A percentile compares a stretch with the other conserved stretches of the same genome.
phyloP scores from a whole-genome alignment of 2,329 filamentous ascomycete genomes.

The Exophiala aquamarina region DNA sequence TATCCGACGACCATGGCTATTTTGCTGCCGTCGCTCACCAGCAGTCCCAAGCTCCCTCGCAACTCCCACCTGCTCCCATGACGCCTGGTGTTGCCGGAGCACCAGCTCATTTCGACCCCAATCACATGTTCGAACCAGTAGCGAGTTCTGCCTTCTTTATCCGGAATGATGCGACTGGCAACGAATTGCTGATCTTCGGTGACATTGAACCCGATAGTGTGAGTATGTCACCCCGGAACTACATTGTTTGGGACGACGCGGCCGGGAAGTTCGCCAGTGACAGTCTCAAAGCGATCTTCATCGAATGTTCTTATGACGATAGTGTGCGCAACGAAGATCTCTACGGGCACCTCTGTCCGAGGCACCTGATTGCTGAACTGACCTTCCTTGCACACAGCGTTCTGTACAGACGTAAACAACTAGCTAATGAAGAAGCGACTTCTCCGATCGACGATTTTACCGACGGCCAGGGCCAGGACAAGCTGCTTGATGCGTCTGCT shows the following conservation, averaged over 20 bases:
- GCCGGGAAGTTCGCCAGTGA: slow-evolving; percentile 78
- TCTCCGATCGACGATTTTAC: neutral
- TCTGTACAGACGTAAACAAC: slow-evolving; percentile 41
- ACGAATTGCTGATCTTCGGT: slow-evolving; percentile 89
- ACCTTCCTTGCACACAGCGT: slow-evolving; percentile 70
- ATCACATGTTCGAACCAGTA: slow-evolving; percentile 44
- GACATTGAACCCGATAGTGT: slow-evolving; percentile 92
- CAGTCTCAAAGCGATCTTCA: slow-evolving; percentile 76
- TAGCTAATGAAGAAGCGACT: slow-evolving; percentile 4
- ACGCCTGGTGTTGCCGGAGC: slow-evolving; percentile 26
- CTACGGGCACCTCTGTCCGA: slow-evolving; percentile 85
- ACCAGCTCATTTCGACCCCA: slow-evolving; percentile 24
- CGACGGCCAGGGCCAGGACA: slow-evolving; percentile 1
- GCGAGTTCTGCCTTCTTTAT: slow-evolving; percentile 95
- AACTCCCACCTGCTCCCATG: slow-evolving; percentile 13
- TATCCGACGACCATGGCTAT: slow-evolving; percentile 29
- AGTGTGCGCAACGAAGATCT: slow-evolving; percentile 72
- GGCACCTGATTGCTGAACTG: slow-evolving; percentile 79
- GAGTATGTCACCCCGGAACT: slow-evolving; percentile 76
- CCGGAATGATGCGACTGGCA: slow-evolving; percentile 66
- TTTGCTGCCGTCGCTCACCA: slow-evolving; percentile 27
- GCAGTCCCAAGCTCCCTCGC: slow-evolving; percentile 15
- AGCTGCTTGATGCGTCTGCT: neutral
- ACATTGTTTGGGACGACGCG: slow-evolving; percentile 82
- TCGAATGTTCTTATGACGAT: slow-evolving; percentile 93